phyloP scores from a whole-genome alignment of 2,329 filamentous ascomycete species.

The Claviceps sorghi region DNA sequence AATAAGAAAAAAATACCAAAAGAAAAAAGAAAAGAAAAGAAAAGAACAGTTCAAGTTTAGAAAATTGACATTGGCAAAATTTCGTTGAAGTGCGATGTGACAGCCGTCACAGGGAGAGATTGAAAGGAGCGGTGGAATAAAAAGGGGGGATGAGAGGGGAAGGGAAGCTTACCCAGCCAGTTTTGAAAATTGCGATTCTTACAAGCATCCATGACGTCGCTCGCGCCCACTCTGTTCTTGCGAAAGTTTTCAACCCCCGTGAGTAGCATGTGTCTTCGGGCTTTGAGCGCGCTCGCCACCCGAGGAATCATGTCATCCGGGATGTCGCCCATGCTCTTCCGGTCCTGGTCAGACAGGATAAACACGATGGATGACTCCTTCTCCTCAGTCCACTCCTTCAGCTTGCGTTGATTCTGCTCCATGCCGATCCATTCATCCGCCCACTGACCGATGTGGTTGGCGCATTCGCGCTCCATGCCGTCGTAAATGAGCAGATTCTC shows the following conservation, averaged over 20 bases:
- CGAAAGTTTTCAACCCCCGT: conserved; percentile 5
- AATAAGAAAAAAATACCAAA: background rate
- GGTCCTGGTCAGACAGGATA: conserved; percentile 15
- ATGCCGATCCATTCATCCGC: conserved; percentile 21
- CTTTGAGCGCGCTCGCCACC: conserved; percentile 18
- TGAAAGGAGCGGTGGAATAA: background rate
- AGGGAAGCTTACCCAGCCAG: conserved; percentile 21
- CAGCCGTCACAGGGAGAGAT: background rate
- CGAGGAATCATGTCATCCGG: conserved; percentile 16
- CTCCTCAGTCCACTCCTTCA: conserved; percentile 15
- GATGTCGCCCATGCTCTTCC: conserved; percentile 15
- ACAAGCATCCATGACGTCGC: conserved; percentile 15
- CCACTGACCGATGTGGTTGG: conserved; percentile 21
- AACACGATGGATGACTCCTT: conserved; percentile 11
- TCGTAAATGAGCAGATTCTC: conserved; percentile 24
- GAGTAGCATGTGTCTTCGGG: conserved; percentile 17
- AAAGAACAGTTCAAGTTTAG: background rate
- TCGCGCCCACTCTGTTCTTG: conserved; percentile 2
- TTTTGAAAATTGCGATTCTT: conserved; percentile 16
- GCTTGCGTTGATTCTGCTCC: conserved; percentile 16
- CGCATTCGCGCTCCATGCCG: conserved; percentile 12
- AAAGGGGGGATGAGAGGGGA: background rate
- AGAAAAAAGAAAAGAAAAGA: background rate
- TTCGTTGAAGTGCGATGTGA: background rate
- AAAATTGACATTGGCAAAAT: background rate